phyloP scores from a whole-genome alignment of 1,284 basidiomycete species.

The Fomitopsis pinicola region DNA sequence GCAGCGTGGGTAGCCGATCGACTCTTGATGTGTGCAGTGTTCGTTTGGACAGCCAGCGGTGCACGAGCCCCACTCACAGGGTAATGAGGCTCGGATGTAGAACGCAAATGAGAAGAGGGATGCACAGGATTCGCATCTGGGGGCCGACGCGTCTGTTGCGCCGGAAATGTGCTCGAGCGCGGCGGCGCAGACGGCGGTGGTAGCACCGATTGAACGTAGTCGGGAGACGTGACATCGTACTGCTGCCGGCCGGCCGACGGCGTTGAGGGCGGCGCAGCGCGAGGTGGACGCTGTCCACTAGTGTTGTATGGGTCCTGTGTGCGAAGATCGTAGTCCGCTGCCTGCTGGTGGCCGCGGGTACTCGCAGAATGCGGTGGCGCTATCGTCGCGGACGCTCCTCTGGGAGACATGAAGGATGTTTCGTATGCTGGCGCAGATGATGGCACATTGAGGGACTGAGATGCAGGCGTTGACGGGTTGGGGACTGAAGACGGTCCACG shows the following conservation, averaged over 20 bases:
- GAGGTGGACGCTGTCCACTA: conserved; percentile 19
- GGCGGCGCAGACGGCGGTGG: conserved; percentile 16
- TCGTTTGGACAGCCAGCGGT: conserved; percentile 4
- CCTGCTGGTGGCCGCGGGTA: conserved; percentile 8
- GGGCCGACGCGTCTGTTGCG: conserved; percentile 5
- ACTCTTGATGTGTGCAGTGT: conserved; percentile 17
- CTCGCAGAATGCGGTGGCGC: not conserved
- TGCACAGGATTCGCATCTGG: conserved; percentile 8
- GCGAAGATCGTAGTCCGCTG: conserved; percentile 13
- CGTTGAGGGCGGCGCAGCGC: conserved; percentile 23
- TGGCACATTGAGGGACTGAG: conserved; percentile 1
- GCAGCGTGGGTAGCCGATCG: conserved; percentile 14
- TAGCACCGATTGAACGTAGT: conserved; percentile 13
- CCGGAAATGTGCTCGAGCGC: conserved; percentile 20
- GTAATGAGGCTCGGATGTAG: conserved; percentile 24
- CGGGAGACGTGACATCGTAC: conserved; percentile 13
- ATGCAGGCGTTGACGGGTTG: conserved; percentile 12
- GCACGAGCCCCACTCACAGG: not conserved
- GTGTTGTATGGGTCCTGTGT: conserved; percentile 10
- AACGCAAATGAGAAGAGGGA: conserved; percentile 17
- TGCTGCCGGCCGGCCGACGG: conserved; percentile 17
- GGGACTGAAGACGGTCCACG: conserved; percentile 11
- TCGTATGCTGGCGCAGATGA: conserved; percentile 6
- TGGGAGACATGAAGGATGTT: conserved; percentile 2
- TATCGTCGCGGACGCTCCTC: conserved; percentile 1